phyloP scores from a whole-genome alignment of 441 rosid genomes.

The Syzygium syzygioides region DNA sequence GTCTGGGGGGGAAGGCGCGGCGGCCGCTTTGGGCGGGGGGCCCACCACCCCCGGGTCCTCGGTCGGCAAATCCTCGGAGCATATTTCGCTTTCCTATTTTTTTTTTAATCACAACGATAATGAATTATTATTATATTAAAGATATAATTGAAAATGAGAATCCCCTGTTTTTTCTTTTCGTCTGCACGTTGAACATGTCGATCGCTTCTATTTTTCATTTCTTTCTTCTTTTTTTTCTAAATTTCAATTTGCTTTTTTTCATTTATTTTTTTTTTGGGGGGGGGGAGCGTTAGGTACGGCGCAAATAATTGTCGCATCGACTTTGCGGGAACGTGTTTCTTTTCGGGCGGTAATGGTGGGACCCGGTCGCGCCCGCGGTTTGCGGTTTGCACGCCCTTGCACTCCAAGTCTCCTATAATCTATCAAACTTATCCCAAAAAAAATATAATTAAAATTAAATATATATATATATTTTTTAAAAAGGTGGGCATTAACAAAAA shows the following conservation, averaged over 20 bases:
- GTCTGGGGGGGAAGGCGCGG: constrained; percentile 30
- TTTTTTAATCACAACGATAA: too few species aligned
- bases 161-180: background rate
- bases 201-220: too few species aligned
- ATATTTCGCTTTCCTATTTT: background rate
- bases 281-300: background rate
- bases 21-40: constrained; percentile 42
- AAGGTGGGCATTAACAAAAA: background rate
- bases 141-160: background rate
- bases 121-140: too few species aligned
- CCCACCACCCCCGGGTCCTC: background rate
- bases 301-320: background rate
- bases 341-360: background rate
- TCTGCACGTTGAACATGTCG: background rate
- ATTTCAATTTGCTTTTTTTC: background rate
- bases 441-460: background rate
- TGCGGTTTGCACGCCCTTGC: background rate
- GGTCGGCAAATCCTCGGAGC: constrained; percentile 19
- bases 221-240: too few species aligned
- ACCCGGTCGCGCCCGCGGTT: background rate
- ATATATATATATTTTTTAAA: too few species aligned
- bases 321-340: background rate
- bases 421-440: too few species aligned
- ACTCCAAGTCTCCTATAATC: background rate
- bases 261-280: accelerated